Conservation (phyloP, 1,284 basidiomycete species). For the Moniliella sp. region DNA sequence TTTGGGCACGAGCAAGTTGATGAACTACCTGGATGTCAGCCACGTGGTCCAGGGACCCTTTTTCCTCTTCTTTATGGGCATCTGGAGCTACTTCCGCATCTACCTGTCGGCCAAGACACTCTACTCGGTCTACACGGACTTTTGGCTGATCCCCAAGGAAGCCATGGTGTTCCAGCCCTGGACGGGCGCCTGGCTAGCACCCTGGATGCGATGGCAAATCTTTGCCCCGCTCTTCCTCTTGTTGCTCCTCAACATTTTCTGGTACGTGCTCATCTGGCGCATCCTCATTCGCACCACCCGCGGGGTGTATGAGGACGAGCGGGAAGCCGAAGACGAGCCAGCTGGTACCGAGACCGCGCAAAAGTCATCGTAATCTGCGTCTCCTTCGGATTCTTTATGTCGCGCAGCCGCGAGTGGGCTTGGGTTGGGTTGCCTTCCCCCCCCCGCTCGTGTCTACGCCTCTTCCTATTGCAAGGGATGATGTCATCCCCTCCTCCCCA, state of each 20-base stretch:
- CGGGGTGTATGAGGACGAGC: no score
- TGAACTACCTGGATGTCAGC: constrained; percentile 28
- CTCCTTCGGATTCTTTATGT: no score
- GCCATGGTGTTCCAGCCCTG: constrained; percentile 19
- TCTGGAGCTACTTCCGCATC: constrained; percentile 67
- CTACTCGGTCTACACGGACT: constrained; percentile 64
- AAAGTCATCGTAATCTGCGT: no score
- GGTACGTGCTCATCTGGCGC: constrained; percentile 30
- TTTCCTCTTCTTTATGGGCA: constrained; percentile 23
- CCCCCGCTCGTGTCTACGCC: no score
- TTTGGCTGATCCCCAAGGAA: constrained; percentile 46
- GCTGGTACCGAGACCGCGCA: no score
- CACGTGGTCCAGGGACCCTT: constrained; percentile 11
- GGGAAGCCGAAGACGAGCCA: no score
- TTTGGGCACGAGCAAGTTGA: constrained; percentile 31
- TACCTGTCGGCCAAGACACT: constrained; percentile 72
- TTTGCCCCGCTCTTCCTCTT: constrained; percentile 28
- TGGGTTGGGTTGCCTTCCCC: no score
- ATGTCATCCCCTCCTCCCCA: no score
- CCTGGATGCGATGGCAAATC: constrained; percentile 29
- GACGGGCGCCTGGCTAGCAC: constrained; percentile 24
- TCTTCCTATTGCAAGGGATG: no score
- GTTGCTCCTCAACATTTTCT: constrained; percentile 27
- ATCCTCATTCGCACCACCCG: constrained; percentile 19
- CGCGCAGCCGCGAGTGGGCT: no score